These are phyloP conservation scores for Fomitopsis schrenkii DNA, from an alignment of 1,284 basidiomycete genomes.

Conservation along the genomic window DNA sequence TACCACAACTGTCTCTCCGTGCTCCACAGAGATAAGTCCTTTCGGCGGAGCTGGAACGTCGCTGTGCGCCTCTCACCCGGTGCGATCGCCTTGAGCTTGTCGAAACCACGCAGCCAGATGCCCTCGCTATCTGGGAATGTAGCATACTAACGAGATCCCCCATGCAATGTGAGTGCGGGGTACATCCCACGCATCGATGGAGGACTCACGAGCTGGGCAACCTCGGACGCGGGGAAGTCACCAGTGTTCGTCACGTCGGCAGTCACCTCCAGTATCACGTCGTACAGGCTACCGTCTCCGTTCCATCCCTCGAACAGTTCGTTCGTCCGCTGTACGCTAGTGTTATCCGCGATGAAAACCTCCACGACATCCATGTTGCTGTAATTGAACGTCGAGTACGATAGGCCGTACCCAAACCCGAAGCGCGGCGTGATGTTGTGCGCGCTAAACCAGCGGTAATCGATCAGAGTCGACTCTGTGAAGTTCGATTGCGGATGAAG, in stretches of 20 bases:
- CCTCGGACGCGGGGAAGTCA: slow-evolving; percentile 30
- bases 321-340: slow-evolving; percentile 11
- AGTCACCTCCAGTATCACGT: slow-evolving; percentile 14
- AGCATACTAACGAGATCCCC: neutral
- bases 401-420: slow-evolving; percentile 40
- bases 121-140: neutral
- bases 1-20: neutral
- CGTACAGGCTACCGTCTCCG: slow-evolving; percentile 28
- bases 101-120: neutral
- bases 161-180: neutral
- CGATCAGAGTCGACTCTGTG: neutral
- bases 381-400: slow-evolving; percentile 38
- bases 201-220: slow-evolving; percentile 5
- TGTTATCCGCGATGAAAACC: neutral
- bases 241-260: slow-evolving; percentile 35
- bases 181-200: neutral
- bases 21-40: neutral
- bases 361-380: slow-evolving; percentile 16
- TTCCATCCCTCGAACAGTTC: slow-evolving; percentile 19
- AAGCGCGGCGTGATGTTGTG: slow-evolving; percentile 30
- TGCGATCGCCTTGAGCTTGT: neutral
- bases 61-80: neutral
- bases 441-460: neutral
- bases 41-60: neutral
- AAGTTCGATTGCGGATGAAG: neutral